Evolutionary conservation across 1,284 basidiomycete species (phyloP), one percentile per base, ranked within the genome.

Genomic region (Ceratobasidium sp.): DNA sequence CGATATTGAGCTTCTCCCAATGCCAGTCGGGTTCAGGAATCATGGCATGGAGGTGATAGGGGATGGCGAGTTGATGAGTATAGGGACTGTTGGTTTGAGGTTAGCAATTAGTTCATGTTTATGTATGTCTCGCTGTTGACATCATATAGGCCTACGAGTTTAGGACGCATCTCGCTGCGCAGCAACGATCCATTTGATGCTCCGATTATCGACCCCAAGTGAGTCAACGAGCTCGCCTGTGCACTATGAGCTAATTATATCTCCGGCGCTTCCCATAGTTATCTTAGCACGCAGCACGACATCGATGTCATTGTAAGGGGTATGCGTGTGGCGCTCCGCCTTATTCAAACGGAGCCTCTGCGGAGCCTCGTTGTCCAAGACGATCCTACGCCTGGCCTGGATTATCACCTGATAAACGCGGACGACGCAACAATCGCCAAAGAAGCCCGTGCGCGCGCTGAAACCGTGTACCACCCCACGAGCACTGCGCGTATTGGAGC

Each of bases 401-500:
- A 79, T 77, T 77, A 79, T 56, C 59, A 78, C 11, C 77, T 82
- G 50, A 71, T 80, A 15, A 66, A 64, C 14, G 76, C 78, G 15
- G 69, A 63, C 57, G 82, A 82, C 73, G 80, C 67, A 17, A 81
- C 81, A 65, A 56, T 85, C 48, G 82, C 79, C 48, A 77, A 79
- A 33, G 80, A 80, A 45, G 81, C 91, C 14, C 81, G 84, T 66
- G 81, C 84, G 41, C 84, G 88, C 19, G 81, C 86, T 1, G 87
- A 90, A 78, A 91, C 90, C 6, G 79, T 92, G 47, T 90, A 87
- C 78, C 89, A 90, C 78, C 89, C 89, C 0, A 80, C 87, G 24
- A 85, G 86, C 56, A 89, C 87, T 0, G 90, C 89, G 77, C 84
- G 87, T 45, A 91, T 91, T 88, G 87, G 85, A 1, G 85, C 86